Percentiles rank a stretch among this genome's conserved stretches.
Evolutionary conservation across 306 rosid species (phyloP).

Genomic region (Hippophae gyantsensis): DNA sequence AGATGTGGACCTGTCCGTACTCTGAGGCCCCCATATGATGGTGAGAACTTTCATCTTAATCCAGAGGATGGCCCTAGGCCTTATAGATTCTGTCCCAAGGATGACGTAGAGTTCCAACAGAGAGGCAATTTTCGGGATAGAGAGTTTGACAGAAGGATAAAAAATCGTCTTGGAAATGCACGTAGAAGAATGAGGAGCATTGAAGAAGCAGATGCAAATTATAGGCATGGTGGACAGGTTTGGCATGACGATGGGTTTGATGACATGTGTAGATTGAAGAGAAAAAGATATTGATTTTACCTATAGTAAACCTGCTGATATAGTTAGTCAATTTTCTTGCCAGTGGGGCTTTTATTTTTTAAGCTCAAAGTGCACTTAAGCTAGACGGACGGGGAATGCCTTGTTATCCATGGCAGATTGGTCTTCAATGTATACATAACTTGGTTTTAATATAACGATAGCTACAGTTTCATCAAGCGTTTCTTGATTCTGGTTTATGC

Average conservation of each 20-base stretch:
- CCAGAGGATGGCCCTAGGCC: constrained; percentile 52
- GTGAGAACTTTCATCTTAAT: constrained; percentile 56
- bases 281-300: constrained; percentile 53
- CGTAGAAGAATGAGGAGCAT: constrained; percentile 63
- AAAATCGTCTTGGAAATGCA: constrained; percentile 50
- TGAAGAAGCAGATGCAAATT: constrained; percentile 65
- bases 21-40: constrained; percentile 58
- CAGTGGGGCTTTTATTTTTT: too few species aligned
- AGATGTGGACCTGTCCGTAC: constrained; percentile 63
- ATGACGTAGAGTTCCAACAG: constrained; percentile 61
- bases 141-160: constrained; percentile 57
- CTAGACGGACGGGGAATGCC: too few species aligned
- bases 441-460: too few species aligned
- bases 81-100: constrained; percentile 58
- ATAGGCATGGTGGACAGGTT: constrained; percentile 54
- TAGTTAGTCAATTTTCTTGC: too few species aligned
- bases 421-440: too few species aligned
- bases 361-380: too few species aligned
- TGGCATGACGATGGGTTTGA: constrained; percentile 67
- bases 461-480: too few species aligned
- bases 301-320: too few species aligned
- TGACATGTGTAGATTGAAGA: constrained; percentile 56
- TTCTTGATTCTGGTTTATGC: too few species aligned
- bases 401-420: too few species aligned
- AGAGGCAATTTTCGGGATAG: constrained; percentile 64